Percentiles rank a stretch among this genome's conserved stretches.
Conservation (phyloP, 352 stramenopile genomes). For the Globisporangium rhizosaccharum region DNA sequence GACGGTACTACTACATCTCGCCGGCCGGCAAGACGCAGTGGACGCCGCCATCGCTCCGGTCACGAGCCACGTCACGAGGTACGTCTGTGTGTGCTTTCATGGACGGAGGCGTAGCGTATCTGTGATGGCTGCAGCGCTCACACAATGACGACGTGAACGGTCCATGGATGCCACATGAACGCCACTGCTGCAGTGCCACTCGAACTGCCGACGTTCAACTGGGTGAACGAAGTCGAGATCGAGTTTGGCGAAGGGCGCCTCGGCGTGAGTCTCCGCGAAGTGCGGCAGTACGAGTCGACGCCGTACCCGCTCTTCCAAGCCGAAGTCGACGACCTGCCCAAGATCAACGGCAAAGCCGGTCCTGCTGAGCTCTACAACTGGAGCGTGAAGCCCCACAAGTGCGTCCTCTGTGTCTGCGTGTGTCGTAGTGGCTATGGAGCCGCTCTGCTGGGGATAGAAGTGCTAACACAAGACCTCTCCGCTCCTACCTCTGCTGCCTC, state of each 20-base stretch:
- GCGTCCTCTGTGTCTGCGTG: conserved; percentile 1
- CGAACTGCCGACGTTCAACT: conserved; percentile 64
- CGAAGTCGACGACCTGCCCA: conserved; percentile 85
- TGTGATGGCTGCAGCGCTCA: background rate
- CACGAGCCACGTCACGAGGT: background rate
- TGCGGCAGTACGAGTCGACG: conserved; percentile 70
- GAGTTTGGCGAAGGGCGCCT: conserved; percentile 77
- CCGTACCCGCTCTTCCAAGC: conserved; percentile 83
- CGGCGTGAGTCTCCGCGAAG: conserved; percentile 76
- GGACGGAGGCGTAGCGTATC: background rate
- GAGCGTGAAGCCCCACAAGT: conserved; percentile 81
- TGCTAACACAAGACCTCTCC: background rate
- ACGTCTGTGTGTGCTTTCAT: too few relatives aligned
- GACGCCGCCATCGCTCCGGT: conserved; percentile 41
- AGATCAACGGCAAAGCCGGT: conserved; percentile 80
- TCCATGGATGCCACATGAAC: background rate
- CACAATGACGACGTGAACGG: too few relatives aligned
- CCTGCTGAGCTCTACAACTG: conserved; percentile 86
- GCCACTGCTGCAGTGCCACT: conserved; percentile 2
- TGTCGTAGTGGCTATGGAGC: background rate
- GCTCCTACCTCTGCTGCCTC: background rate
- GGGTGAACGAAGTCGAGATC: conserved; percentile 80
- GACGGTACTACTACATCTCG: conserved; percentile 83
- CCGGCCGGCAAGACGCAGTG: conserved; percentile 80
- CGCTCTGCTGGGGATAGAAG: background rate